These are phyloP conservation scores for Paecilomyces sp. DNA, from an alignment of 2,329 filamentous ascomycete species.

Conservation along the genomic window DNA sequence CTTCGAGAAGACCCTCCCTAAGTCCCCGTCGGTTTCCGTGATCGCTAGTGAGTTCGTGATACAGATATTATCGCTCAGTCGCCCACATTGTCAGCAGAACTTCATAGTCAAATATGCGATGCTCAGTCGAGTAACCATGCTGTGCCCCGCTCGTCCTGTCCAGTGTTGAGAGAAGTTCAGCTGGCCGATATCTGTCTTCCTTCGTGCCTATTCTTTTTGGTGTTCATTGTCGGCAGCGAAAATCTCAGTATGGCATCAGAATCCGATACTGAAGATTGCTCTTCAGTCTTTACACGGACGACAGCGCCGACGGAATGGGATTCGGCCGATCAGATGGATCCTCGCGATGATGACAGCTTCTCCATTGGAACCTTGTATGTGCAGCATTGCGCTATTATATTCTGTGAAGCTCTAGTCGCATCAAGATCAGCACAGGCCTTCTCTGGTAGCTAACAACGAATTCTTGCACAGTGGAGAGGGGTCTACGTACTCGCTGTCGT, in stretches of 20 bases:
- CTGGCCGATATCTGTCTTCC: neutral
- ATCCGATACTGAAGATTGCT: neutral
- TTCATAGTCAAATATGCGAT: neutral
- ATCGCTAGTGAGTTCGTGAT: neutral
- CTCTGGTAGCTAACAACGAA: neutral
- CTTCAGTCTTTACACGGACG: neutral
- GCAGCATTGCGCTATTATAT: neutral
- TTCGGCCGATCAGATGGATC: neutral
- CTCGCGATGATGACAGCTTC: conserved; percentile 4
- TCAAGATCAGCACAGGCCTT: neutral
- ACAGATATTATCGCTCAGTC: neutral
- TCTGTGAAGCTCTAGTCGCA: neutral
- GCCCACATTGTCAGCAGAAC: neutral
- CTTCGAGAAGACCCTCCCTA: neutral
- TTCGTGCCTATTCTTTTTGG: neutral
- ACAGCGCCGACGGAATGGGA: conserved; percentile 8
- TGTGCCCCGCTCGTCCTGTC: neutral
- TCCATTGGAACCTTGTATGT: conserved; percentile 7
- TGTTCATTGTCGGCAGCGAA: neutral
- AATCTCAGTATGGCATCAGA: neutral
- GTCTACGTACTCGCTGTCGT: conserved; percentile 9
- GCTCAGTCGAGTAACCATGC: neutral
- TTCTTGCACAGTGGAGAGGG: conserved; percentile 2
- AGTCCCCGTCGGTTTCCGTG: neutral
- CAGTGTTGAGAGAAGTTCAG: neutral